Evolutionary conservation across 257 asterid genomes (phyloP), one percentile per base, ranked within the genome.

Genomic region (Cinchona pubescens): DNA sequence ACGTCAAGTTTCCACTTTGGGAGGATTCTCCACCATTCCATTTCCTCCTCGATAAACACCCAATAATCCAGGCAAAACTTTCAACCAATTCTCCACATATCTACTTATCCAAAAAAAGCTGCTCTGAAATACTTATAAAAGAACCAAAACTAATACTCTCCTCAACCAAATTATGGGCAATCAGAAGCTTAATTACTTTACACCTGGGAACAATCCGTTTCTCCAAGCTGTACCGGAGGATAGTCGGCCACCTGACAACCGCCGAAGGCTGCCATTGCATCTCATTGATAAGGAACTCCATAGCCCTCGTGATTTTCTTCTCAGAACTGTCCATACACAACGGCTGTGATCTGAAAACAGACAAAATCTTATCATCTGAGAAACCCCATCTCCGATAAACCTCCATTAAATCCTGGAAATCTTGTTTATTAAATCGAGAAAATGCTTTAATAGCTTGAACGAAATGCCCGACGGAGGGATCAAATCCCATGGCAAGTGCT

Each of bases 161-260:
- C 76, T 69, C 2, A 67, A 77, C 76, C 79, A 77, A 67, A 63
- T 82, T 77, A 59, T 75, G 72, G 65, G 43, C 70, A 7, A 30
- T 40, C 88, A 86, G 72, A 58, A 49, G 30, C 13, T 37, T 65
- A 78, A 77, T 68, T 25, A 86, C 82, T 2, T 78, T 68, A 79
- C 85, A 86, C 79, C 81, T 72, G 19, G 80, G 80, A 15, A 78
- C 53, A 21, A 78, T 71, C 65, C 77, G 75, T 27, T 63, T 71
- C 23, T 78, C 40, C 76, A 78, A 53, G 77, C 76, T 58, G 34
- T 49, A 56, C 10, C 74, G 64, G 32, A 76, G 59, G 34, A 82
- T 16, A 0, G 46, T 32, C 4, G 82, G 77, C 75, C 70, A 75
- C 49, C 67, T 56, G 34, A 75, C 29, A 35, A 82, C 34, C 0